Evolutionary conservation across 2,329 filamentous ascomycete species (phyloP).

Genomic region (Epichloe sibirici): DNA sequence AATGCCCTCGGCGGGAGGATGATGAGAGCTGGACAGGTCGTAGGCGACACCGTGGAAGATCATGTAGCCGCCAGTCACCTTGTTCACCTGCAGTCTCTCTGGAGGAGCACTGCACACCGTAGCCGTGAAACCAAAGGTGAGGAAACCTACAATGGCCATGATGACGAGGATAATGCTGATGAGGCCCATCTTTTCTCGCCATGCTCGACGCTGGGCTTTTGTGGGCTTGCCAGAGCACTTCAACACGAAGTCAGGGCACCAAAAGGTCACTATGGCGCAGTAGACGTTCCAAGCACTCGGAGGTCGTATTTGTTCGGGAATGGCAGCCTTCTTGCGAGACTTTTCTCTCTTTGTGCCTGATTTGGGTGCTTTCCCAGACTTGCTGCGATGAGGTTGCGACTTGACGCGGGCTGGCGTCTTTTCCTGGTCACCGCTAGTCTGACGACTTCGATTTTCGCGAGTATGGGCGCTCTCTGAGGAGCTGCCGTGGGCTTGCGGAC

Average conservation of each 20-base stretch:
- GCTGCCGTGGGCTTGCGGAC: slow-evolving; percentile 32
- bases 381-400: slow-evolving; percentile 28
- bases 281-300: slow-evolving; percentile 93
- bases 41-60: slow-evolving; percentile 93
- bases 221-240: slow-evolving; percentile 75
- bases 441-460: slow-evolving; percentile 23
- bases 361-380: slow-evolving; percentile 48
- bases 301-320: slow-evolving; percentile 56
- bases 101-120: slow-evolving; percentile 69
- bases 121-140: slow-evolving; percentile 92
- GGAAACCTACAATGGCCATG: slow-evolving; percentile 80
- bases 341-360: slow-evolving; percentile 31
- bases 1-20: slow-evolving; percentile 73
- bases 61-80: slow-evolving; percentile 75
- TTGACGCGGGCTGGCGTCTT: slow-evolving; percentile 17
- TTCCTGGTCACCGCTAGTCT: slow-evolving; percentile 20
- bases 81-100: slow-evolving; percentile 65
- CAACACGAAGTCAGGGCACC: slow-evolving; percentile 77
- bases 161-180: slow-evolving; percentile 87
- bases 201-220: slow-evolving; percentile 80
- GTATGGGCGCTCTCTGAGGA: slow-evolving; percentile 32
- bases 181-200: slow-evolving; percentile 95
- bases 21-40: slow-evolving; percentile 62
- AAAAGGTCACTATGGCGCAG: slow-evolving; percentile 87
- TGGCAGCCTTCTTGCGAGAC: slow-evolving; percentile 35